A percentile compares a stretch with the other conserved stretches of the same genome.
Conservation (phyloP, 768 basidiomycete species). For the Clitopilus hobsonii region DNA sequence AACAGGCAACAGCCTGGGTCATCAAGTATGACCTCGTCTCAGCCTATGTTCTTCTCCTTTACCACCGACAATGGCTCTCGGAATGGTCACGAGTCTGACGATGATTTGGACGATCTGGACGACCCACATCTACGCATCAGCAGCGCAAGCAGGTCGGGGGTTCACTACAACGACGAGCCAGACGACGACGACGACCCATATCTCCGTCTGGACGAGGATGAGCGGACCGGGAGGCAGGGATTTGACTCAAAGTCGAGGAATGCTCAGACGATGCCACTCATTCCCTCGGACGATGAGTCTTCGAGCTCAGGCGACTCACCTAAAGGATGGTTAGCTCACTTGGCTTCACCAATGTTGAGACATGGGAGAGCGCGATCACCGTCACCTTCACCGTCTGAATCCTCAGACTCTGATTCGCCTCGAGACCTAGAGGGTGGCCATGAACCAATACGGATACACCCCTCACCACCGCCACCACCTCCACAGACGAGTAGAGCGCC, state of each 20-base stretch:
- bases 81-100: slow-evolving; percentile 39
- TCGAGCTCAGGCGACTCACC: slow-evolving; percentile 31
- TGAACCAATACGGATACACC: slow-evolving; percentile 24
- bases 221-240: slow-evolving; percentile 26
- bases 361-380: slow-evolving; percentile 30
- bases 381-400: slow-evolving; percentile 36
- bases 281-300: slow-evolving; percentile 27
- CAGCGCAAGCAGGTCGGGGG: slow-evolving; percentile 26
- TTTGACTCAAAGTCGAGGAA: slow-evolving; percentile 23
- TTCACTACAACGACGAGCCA: slow-evolving; percentile 13
- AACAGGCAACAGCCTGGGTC: slow-evolving; percentile 47
- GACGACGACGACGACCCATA: slow-evolving; percentile 74
- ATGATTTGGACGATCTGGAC: slow-evolving; percentile 66
- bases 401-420: slow-evolving; percentile 36
- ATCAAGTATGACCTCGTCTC: slow-evolving; percentile 55
- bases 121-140: slow-evolving; percentile 65
- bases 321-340: slow-evolving; percentile 71
- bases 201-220: slow-evolving; percentile 70
- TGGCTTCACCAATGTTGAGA: slow-evolving; percentile 59
- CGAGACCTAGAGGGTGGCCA: slow-evolving; percentile 34
- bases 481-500: slow-evolving; percentile 30
- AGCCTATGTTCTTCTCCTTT: slow-evolving; percentile 88
- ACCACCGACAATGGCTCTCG: slow-evolving; percentile 67
- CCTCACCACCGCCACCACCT: slow-evolving; percentile 37
- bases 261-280: slow-evolving; percentile 32